These are phyloP conservation scores for Dendrobium huoshanense DNA, from an alignment of 106 monocot genomes.

Conservation along the genomic window DNA sequence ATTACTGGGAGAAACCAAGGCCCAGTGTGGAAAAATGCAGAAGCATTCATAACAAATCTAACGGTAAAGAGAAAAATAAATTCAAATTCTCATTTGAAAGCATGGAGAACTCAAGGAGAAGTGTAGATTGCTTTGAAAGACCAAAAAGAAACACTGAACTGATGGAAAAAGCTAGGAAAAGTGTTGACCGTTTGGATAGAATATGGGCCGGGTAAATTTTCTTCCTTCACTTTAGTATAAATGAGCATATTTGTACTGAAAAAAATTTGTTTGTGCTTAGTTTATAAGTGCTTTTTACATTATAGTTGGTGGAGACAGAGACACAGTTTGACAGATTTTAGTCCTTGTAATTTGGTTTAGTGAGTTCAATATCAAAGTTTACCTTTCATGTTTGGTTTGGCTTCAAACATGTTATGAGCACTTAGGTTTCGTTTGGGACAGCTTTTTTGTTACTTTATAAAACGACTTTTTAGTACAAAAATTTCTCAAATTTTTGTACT, in stretches of 20 bases:
- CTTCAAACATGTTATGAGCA: not conserved
- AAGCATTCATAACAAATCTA: not conserved
- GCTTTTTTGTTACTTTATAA: no score
- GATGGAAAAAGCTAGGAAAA: conserved; percentile 43
- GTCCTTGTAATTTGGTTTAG: not conserved
- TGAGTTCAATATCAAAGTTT: not conserved
- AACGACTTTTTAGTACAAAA: no score
- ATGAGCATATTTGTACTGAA: conserved; percentile 16
- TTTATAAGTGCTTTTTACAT: not conserved
- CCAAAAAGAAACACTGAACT: conserved; percentile 28
- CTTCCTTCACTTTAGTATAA: conserved; percentile 4
- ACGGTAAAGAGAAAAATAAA: conserved; percentile 31
- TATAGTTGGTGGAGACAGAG: not conserved
- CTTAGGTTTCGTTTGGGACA: not conserved
- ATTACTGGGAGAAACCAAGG: conserved; percentile 27
- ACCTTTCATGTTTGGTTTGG: not conserved
- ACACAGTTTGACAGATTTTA: conserved; percentile 2
- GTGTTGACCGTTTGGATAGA: conserved; percentile 62
- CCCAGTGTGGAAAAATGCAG: conserved; percentile 6
- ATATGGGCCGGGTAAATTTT: conserved; percentile 35
- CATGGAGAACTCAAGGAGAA: conserved; percentile 44
- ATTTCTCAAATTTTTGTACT: no score
- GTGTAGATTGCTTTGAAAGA: conserved; percentile 40
- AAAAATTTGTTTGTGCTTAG: not conserved
- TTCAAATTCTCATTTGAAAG: conserved; percentile 39